Conservation (phyloP, 1,284 basidiomycete species). For the Sparassis latifolia region DNA sequence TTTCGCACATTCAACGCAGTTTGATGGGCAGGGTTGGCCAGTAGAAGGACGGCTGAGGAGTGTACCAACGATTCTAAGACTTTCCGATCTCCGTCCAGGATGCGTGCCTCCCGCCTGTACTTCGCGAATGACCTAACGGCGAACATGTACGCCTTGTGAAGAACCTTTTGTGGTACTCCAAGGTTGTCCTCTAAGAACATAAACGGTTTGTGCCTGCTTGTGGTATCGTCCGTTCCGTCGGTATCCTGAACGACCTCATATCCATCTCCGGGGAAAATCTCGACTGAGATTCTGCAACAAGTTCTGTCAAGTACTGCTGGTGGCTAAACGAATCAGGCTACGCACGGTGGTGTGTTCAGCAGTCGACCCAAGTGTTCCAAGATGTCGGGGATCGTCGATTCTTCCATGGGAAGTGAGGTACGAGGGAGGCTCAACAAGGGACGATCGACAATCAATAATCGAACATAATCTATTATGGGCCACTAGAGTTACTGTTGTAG, state of each 20-base stretch:
- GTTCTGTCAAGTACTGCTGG: background rate
- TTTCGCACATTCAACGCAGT: conserved; percentile 58
- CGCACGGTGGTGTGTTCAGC: conserved; percentile 15
- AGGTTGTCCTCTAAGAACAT: conserved; percentile 50
- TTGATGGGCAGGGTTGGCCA: conserved; percentile 63
- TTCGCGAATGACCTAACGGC: conserved; percentile 31
- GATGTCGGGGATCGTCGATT: no score
- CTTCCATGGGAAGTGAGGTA: no score
- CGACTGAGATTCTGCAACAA: conserved; percentile 30
- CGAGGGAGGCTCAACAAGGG: no score
- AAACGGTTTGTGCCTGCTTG: conserved; percentile 35
- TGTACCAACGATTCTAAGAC: conserved; percentile 15
- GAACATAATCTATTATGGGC: no score
- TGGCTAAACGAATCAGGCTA: background rate
- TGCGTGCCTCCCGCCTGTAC: background rate
- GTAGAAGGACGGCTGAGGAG: conserved; percentile 42
- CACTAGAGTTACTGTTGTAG: no score
- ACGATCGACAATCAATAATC: no score
- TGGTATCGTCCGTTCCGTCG: conserved; percentile 1
- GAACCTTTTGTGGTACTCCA: conserved; percentile 54
- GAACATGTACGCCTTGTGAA: conserved; percentile 43
- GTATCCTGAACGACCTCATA: conserved; percentile 29
- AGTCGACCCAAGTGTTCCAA: conserved; percentile 1
- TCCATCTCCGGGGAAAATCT: conserved; percentile 43
- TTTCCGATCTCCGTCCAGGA: background rate